Conservation (phyloP, 306 rosid genomes). For the Cicer pinnatifidum region DNA sequence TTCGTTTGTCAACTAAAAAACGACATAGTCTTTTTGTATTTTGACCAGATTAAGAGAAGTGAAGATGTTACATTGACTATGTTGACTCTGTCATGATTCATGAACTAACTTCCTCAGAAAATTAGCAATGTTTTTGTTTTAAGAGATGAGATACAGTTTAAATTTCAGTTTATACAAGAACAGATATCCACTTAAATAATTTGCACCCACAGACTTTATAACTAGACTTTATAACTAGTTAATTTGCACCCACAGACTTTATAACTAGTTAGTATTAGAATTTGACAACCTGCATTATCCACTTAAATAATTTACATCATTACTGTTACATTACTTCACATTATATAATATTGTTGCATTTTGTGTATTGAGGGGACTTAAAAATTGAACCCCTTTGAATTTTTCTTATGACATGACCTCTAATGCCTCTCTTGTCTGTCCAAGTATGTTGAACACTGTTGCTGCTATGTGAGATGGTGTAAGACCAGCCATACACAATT, state of each 20-base stretch:
- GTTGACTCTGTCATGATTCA: not conserved
- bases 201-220: too few species aligned
- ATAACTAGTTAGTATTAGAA: conserved; percentile 18
- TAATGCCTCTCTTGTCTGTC: conserved; percentile 85
- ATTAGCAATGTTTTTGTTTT: not conserved
- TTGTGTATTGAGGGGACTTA: conserved; percentile 41
- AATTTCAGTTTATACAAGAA: not conserved
- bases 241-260: conserved; percentile 4
- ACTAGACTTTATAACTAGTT: conserved; percentile 19
- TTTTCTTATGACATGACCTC: conserved; percentile 65
- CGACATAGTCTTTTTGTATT: too few species aligned
- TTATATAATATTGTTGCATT: conserved; percentile 21
- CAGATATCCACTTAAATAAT: not conserved
- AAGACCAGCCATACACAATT: conserved; percentile 75
- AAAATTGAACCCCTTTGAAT: conserved; percentile 6
- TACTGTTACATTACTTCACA: conserved; percentile 2
- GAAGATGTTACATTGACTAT: not conserved
- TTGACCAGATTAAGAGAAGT: not conserved
- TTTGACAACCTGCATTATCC: conserved; percentile 25
- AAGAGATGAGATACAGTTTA: not conserved
- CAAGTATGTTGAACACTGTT: conserved; percentile 84
- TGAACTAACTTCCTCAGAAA: not conserved
- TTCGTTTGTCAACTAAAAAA: too few species aligned
- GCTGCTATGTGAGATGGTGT: conserved; percentile 91
- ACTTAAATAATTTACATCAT: conserved; percentile 27